These are phyloP conservation scores for Ogataea kodamae DNA, from an alignment of 805 yeast genomes.

Conservation along the genomic window DNA sequence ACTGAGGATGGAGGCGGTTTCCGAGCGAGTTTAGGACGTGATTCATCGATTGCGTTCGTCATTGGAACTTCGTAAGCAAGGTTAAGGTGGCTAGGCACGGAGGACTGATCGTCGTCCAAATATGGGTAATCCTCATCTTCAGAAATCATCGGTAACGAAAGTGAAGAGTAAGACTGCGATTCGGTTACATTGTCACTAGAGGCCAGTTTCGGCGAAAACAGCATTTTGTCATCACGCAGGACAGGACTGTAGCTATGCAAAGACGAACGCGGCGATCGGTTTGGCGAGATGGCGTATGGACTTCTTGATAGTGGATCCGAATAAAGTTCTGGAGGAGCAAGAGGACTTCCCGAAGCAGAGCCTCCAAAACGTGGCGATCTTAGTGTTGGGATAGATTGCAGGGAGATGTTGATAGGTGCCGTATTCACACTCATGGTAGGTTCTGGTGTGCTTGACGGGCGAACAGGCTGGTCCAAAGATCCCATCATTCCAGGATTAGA, in stretches of 20 bases:
- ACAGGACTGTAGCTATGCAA: slow-evolving; percentile 11
- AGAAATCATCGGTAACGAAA: slow-evolving; percentile 21
- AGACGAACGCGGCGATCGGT: slow-evolving; percentile 7
- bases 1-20: slow-evolving; percentile 19
- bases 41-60: slow-evolving; percentile 1
- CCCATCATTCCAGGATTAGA: slow-evolving; percentile 29
- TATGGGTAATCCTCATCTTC: slow-evolving; percentile 17
- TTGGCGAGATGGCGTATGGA: slow-evolving; percentile 12
- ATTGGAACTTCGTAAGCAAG: slow-evolving; percentile 5
- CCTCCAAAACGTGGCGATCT: slow-evolving; percentile 13
- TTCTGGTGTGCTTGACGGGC: slow-evolving; percentile 1
- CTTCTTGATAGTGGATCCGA: slow-evolving; percentile 12
- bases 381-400: slow-evolving; percentile 11
- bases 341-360: slow-evolving; percentile 1
- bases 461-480: slow-evolving; percentile 12
- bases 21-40: slow-evolving; percentile 7
- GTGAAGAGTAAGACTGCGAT: slow-evolving; percentile 19
- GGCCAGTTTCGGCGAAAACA: slow-evolving; percentile 7
- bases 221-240: slow-evolving; percentile 6
- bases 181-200: slow-evolving; percentile 7
- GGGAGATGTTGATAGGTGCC: slow-evolving; percentile 1
- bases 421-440: slow-evolving; percentile 2
- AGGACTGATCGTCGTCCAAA: slow-evolving; percentile 1
- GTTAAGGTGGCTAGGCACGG: slow-evolving; percentile 3
- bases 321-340: slow-evolving; percentile 12